These are phyloP conservation scores for Parachaetomium inaequale DNA, from an alignment of 495 filamentous ascomycete species.

Conservation along the genomic window DNA sequence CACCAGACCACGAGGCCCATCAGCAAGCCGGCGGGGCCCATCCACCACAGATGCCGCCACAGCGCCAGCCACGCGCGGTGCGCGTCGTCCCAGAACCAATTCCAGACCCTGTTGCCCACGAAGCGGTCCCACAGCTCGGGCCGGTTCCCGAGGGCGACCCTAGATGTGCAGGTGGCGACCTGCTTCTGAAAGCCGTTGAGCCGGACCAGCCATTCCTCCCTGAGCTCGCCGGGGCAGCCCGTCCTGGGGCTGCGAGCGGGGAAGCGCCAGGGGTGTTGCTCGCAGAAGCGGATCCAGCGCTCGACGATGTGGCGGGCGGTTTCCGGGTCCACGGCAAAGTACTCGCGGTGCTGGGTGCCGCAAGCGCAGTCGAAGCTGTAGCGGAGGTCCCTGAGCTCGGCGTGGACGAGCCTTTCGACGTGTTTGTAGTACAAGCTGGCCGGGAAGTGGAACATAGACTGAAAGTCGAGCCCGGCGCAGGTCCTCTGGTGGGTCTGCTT, in stretches of 20 bases:
- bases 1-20: not conserved
- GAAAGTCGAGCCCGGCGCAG: no score
- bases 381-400: not conserved
- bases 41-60: not conserved
- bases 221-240: not conserved
- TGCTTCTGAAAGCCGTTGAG: not conserved
- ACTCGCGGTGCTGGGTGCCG: not conserved
- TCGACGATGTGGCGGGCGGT: not conserved
- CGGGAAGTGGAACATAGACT: no score
- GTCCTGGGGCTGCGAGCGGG: not conserved
- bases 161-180: not conserved
- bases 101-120: not conserved
- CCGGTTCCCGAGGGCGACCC: not conserved
- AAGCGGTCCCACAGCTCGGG: not conserved
- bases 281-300: not conserved
- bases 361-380: not conserved
- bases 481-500: no score
- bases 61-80: not conserved
- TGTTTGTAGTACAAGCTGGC: not conserved
- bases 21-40: not conserved
- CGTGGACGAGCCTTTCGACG: conserved; percentile 2
- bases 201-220: not conserved
- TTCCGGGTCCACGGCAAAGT: not conserved
- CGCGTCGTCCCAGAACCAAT: not conserved
- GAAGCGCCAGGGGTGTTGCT: not conserved